A percentile compares a stretch with the other conserved stretches of the same genome.
Evolutionary conservation across 129 eudicot genomes (phyloP).

Genomic region (Artemisia argyi): DNA sequence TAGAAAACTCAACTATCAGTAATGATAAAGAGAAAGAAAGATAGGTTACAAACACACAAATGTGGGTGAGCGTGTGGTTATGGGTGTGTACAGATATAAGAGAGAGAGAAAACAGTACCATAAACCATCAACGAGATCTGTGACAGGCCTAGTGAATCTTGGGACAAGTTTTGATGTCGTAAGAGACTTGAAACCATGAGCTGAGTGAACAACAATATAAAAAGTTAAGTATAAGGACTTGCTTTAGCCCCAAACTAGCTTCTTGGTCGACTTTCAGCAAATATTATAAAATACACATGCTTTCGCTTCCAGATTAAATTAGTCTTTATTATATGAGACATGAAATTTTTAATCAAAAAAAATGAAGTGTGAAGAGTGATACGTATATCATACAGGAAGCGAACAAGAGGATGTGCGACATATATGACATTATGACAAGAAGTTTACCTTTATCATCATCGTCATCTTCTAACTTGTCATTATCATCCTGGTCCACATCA

Average conservation of each 20-base stretch:
- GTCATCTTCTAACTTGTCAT: conserved; percentile 62
- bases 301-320: conserved; percentile 8
- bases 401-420: too few relatives aligned
- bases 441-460: conserved; percentile 87
- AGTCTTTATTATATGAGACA: not conserved
- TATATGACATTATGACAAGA: not conserved
- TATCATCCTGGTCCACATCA: conserved; percentile 61
- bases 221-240: conserved; percentile 11
- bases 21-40: conserved; percentile 3
- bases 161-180: conserved; percentile 90
- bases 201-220: conserved; percentile 42
- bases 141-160: conserved; percentile 86
- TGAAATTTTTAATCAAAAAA: too few relatives aligned
- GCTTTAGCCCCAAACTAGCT: conserved; percentile 18
- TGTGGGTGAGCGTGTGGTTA: not conserved
- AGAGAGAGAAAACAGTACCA: conserved; percentile 46
- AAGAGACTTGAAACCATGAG: conserved; percentile 98
- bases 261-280: conserved; percentile 1
- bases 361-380: too few relatives aligned
- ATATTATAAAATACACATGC: not conserved
- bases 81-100: not conserved
- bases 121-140: conserved; percentile 87
- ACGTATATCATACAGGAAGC: too few relatives aligned
- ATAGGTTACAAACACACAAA: not conserved
- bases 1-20: conserved; percentile 1